Conservation (phyloP, 169 alveolate species). For the Eimeria necatrix region DNA sequence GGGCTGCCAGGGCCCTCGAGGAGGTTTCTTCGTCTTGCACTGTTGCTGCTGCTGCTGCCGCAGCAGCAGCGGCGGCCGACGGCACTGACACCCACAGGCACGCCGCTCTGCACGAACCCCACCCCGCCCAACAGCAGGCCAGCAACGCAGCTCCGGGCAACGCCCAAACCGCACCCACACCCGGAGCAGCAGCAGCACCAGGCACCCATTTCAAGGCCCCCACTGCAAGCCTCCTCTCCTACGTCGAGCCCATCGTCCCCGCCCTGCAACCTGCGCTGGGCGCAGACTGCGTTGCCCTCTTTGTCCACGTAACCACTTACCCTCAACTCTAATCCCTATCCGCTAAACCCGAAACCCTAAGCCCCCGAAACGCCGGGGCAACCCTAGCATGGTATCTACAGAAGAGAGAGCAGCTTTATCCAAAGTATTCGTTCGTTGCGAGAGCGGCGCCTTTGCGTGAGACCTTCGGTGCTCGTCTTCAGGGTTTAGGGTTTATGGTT, state of each 20-base stretch:
- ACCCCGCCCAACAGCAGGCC: conserved; percentile 57
- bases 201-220: conserved; percentile 33
- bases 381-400: no score
- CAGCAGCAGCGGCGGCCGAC: conserved; percentile 62
- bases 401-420: no score
- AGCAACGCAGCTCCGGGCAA: conserved; percentile 40
- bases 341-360: neutral
- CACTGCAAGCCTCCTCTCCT: conserved; percentile 62
- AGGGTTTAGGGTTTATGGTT: neutral
- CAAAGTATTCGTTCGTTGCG: no score
- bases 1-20: conserved; percentile 81
- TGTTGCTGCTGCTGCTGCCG: conserved; percentile 69
- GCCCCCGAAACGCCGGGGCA: neutral
- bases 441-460: no score
- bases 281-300: conserved; percentile 80
- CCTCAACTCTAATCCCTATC: neutral
- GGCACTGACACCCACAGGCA: neutral
- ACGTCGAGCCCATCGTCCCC: conserved; percentile 71
- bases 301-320: conserved; percentile 56
- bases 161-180: conserved; percentile 23
- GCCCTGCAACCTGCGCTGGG: conserved; percentile 72
- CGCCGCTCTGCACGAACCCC: neutral
- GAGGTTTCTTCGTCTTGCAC: conserved; percentile 52
- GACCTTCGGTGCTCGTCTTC: neutral
- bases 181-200: neutral